Evolutionary conservation across 768 basidiomycete species (phyloP), one percentile per base, ranked within the genome.

Genomic region (Leccinum incarnatum): DNA sequence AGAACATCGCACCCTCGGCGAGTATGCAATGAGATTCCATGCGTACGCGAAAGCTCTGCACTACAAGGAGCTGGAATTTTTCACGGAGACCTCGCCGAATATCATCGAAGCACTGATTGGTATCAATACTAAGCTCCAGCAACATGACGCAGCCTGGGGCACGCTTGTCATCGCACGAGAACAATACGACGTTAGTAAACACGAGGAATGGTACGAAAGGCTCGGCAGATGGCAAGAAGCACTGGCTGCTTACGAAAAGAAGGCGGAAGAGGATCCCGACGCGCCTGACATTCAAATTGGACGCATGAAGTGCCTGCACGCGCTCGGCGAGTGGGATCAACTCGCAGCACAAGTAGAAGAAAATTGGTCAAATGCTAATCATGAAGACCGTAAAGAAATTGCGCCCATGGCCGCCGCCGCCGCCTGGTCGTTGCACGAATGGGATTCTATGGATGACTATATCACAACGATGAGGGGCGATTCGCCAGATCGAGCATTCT

Each of bases 361-460:
- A 62, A 84, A 88, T 62, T 99, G 97, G 97, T 72, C 83, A 3
- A 89, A 83, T 61, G 89, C 93, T 11, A 85, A 80, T 51, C 81
- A 88, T 57, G 95, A 97, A 54, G 88, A 94, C 63, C 87, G 90
- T 51, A 83, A 88, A 53, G 89, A 91, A 73, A 97, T 98, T 62
- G 95, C 97, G 0, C 95, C 97, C 0, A 89, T 99, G 80, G 97
- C 96, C 0, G 93, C 97, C 1, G 95, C 96, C 0, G 96, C 97
- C 1, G 93, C 95, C 2, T 99, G 97, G 96, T 93, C 93, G 2
- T 76, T 98, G 57, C 88, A 89, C 62, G 95, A 98, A 66, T 99
- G 97, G 97, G 95, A 98, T 65, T 83, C 88, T 3, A 99, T 99
- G 97, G 97, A 98, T 48, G 88, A 94, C 65, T 98, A 97, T 71